phyloP scores from a whole-genome alignment of 2,329 filamentous ascomycete species.

The Chaetomiaceae sp. region DNA sequence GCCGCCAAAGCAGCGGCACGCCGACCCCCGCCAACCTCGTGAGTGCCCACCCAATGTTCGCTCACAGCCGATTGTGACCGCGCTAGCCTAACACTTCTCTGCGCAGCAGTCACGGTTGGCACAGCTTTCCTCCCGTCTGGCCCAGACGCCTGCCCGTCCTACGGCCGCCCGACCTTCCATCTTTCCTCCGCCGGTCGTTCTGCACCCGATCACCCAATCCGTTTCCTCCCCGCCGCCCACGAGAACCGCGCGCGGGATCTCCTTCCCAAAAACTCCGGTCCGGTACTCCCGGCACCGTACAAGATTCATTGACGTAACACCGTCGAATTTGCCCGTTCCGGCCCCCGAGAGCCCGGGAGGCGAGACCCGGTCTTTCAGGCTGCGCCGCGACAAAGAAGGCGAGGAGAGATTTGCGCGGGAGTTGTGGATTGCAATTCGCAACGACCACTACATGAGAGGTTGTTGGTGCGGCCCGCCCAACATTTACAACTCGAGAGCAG shows the following conservation, averaged over 20 bases:
- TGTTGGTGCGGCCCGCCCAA: slow-evolving; percentile 21
- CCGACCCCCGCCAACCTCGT: background rate
- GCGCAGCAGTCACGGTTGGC: slow-evolving; percentile 1
- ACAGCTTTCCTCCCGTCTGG: background rate
- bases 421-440: slow-evolving; percentile 21
- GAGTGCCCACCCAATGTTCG: background rate
- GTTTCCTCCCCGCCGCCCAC: background rate
- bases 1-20: slow-evolving; percentile 5
- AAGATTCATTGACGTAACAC: slow-evolving; percentile 5
- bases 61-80: background rate
- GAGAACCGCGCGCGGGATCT: background rate
- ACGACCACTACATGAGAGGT: slow-evolving; percentile 21
- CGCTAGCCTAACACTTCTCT: background rate
- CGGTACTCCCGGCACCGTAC: slow-evolving; percentile 5
- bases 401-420: slow-evolving; percentile 19
- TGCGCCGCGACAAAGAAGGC: slow-evolving; percentile 15
- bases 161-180: slow-evolving; percentile 3
- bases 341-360: slow-evolving; percentile 7
- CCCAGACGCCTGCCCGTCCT: slow-evolving; percentile 2
- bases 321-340: background rate
- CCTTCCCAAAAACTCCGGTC: slow-evolving; percentile 1
- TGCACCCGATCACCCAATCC: slow-evolving; percentile 5
- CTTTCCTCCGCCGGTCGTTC: slow-evolving; percentile 12
- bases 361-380: slow-evolving; percentile 14
- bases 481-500: slow-evolving; percentile 22